Base-by-base conservation (phyloP, 257 asterid genomes). In the Striga asiatica region DNA sequence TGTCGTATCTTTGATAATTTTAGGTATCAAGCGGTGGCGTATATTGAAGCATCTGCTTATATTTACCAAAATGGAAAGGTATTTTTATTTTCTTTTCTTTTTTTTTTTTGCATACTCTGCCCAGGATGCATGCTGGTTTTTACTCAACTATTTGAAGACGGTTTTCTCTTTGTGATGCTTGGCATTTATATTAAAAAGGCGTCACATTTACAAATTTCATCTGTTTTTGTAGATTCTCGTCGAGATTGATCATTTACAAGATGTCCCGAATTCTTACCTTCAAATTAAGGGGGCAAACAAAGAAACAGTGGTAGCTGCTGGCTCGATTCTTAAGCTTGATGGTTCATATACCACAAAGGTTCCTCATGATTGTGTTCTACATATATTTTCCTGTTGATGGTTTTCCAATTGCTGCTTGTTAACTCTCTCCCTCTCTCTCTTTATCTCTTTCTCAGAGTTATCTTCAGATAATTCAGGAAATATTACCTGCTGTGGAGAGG, bases 31-130 rank as follows among this genome's bases (percentile, higher is more conserved):
- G 94, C 99, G 63, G 95, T 84, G 20, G 97, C 91, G 4, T 82
- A 71, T 66, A 88, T 92, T 53, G 99, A 92, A 72, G 97, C 95
- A 4, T 79, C 94, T 51, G 99, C 99, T 50, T 81, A 81, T 75
- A 92, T 92, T 69, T 92, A 92, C 75, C 97, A 92, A 71, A 97
- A 92, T 72, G 99, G 99, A 68, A 88, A 88, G 99, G 99, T 92
- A 52, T 73, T 14, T 41, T 58, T 64, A 21, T 56, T 66, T 43
- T 57, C 35, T 67, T 54, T 22, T 14, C 4, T n/a, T n/a, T n/a
- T n/a, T n/a, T n/a, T n/a, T n/a, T n/a, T n/a, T n/a, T n/a, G n/a
- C n/a, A n/a, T n/a, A n/a, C n/a, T n/a, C n/a, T n/a, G n/a, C n/a
- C n/a, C n/a, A n/a, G n/a, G n/a, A n/a, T n/a, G n/a, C n/a, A n/a